These are phyloP conservation scores for Nyssa sinensis DNA, from an alignment of 148 eudicot species.

Conservation along the genomic window DNA sequence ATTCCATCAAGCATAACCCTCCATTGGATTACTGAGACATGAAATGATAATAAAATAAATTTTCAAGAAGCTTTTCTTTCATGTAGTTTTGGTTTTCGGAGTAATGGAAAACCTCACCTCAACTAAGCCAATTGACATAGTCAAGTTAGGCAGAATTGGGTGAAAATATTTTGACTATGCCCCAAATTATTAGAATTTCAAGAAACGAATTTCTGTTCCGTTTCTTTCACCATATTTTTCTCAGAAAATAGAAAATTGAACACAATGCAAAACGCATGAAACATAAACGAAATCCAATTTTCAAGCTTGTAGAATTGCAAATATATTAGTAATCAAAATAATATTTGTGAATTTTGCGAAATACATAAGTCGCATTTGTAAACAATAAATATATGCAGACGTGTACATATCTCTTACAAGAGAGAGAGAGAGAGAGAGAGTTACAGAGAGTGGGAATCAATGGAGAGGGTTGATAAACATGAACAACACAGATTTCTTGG, in stretches of 20 bases:
- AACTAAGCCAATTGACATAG: background rate
- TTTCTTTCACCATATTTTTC: background rate
- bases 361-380: background rate
- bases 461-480: constrained; percentile 85
- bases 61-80: background rate
- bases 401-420: background rate
- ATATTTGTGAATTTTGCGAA: background rate
- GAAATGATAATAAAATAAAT: background rate
- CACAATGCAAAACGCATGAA: background rate
- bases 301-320: background rate
- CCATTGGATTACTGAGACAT: background rate
- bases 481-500: constrained; percentile 53
- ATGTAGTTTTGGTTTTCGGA: background rate
- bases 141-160: background rate
- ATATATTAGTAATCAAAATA: background rate
- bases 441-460: constrained; percentile 76
- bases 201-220: background rate
- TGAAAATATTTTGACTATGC: background rate
- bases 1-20: background rate
- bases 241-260: background rate
- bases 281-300: background rate
- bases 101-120: background rate
- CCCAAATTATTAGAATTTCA: no score
- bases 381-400: background rate
- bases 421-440: constrained; percentile 14